phyloP scores from a whole-genome alignment of 2,329 filamentous ascomycete species.

The Aspergillus sp. region DNA sequence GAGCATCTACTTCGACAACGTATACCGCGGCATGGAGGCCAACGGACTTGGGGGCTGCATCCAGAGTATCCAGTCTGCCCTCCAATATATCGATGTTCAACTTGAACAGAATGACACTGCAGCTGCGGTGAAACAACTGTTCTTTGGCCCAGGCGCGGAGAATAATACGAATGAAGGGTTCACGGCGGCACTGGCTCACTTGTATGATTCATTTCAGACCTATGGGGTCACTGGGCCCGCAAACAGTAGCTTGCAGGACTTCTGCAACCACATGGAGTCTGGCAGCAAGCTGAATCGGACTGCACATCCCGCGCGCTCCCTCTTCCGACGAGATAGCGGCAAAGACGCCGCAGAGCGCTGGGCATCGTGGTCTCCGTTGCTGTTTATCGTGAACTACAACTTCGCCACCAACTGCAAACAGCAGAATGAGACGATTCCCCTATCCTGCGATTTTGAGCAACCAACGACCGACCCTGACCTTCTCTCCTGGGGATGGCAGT shows the following conservation, averaged over 20 bases:
- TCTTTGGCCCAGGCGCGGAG: slow-evolving; percentile 49
- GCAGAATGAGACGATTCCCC: slow-evolving; percentile 17
- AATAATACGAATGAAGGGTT: slow-evolving; percentile 50
- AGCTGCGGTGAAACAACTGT: slow-evolving; percentile 46
- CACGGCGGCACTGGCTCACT: slow-evolving; percentile 41
- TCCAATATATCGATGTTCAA: slow-evolving; percentile 50
- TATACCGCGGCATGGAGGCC: slow-evolving; percentile 48
- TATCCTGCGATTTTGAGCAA: slow-evolving; percentile 40
- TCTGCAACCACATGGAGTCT: slow-evolving; percentile 50
- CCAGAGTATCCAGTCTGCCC: slow-evolving; percentile 48
- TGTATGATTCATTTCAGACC: slow-evolving; percentile 45
- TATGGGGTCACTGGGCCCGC: slow-evolving; percentile 42
- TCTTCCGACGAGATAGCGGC: slow-evolving; percentile 42
- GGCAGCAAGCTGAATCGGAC: slow-evolving; percentile 37
- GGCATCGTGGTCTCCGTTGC: slow-evolving; percentile 41
- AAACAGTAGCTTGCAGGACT: slow-evolving; percentile 32
- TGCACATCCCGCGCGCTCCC: slow-evolving; percentile 37
- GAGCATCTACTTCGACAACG: slow-evolving; percentile 51
- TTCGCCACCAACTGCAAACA: slow-evolving; percentile 43
- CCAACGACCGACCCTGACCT: slow-evolving; percentile 32
- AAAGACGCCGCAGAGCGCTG: slow-evolving; percentile 44
- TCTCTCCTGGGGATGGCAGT: slow-evolving; percentile 53
- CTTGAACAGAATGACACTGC: slow-evolving; percentile 37
- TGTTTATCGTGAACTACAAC: slow-evolving; percentile 37
- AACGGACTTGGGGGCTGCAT: slow-evolving; percentile 54